phyloP scores from a whole-genome alignment of 176 grass and related monocot genomes.

The Eleusine indica region DNA sequence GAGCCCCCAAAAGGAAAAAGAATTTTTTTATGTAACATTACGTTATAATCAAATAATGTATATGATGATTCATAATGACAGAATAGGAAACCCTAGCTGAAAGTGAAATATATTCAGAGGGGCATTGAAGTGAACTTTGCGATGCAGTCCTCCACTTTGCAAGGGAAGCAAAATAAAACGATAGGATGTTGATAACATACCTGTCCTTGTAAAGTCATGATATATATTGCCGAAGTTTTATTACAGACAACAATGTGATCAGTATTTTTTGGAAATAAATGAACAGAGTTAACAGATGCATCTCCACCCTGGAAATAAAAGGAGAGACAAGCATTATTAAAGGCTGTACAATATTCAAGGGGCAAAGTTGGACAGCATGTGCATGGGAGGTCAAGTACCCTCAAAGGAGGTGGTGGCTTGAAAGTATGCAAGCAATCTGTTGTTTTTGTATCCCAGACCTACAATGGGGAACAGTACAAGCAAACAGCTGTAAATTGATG shows the following conservation, averaged over 20 bases:
- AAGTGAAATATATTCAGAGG: background rate
- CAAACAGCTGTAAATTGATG: background rate
- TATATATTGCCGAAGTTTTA: conserved; percentile 87
- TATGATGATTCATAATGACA: background rate
- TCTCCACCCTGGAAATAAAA: conserved; percentile 82
- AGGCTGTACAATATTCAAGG: conserved; percentile 7
- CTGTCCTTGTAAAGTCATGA: conserved; percentile 98
- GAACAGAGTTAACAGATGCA: conserved; percentile 86
- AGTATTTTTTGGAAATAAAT: conserved; percentile 90
- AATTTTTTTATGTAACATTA: too few species aligned
- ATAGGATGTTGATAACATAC: conserved; percentile 52
- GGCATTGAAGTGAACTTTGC: background rate
- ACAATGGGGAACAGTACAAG: conserved; percentile 41
- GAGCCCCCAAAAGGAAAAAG: background rate
- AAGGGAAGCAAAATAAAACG: background rate
- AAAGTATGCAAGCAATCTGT: conserved; percentile 97
- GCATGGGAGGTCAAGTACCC: conserved; percentile 56
- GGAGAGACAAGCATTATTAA: conserved; percentile 26
- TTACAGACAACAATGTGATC: conserved; percentile 98
- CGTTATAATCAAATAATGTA: background rate
- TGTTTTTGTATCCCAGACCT: conserved; percentile 99
- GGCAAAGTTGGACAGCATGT: conserved; percentile 10
- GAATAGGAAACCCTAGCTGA: background rate
- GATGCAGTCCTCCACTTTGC: background rate
- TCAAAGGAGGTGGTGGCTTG: conserved; percentile 93